Percentiles rank a stretch among this genome's conserved stretches.
These are phyloP conservation scores for Phenoliferia sp. DNA, from an alignment of 1,284 basidiomycete genomes.

Conservation along the genomic window DNA sequence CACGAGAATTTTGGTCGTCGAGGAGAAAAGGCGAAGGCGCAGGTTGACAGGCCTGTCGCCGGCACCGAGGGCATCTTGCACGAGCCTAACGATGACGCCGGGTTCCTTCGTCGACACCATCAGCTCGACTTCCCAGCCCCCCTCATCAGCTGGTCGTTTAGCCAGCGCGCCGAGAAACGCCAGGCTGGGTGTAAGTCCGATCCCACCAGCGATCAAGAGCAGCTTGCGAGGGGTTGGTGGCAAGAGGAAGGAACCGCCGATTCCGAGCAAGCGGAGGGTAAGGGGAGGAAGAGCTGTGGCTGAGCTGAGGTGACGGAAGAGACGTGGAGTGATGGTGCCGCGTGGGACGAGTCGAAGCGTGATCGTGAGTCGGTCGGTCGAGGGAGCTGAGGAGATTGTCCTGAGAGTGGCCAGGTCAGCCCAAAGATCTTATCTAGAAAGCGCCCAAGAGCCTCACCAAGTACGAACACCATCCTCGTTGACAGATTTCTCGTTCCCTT, in stretches of 20 bases:
- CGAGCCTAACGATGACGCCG: slow-evolving; percentile 46
- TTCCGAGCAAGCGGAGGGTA: slow-evolving; percentile 42
- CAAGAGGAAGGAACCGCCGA: slow-evolving; percentile 46
- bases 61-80: slow-evolving; percentile 38
- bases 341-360: slow-evolving; percentile 48
- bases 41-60: slow-evolving; percentile 16
- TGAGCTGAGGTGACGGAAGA: slow-evolving; percentile 49
- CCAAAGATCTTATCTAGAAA: background rate
- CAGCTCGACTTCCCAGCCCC: slow-evolving; percentile 47
- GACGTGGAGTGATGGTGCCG: slow-evolving; percentile 52
- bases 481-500: slow-evolving; percentile 47
- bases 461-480: slow-evolving; percentile 63
- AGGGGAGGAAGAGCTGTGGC: slow-evolving; percentile 46
- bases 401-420: background rate
- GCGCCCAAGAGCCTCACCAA: slow-evolving; percentile 50
- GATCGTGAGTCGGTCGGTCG: slow-evolving; percentile 48
- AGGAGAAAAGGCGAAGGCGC: background rate
- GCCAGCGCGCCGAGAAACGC: slow-evolving; percentile 45
- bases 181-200: slow-evolving; percentile 58
- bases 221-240: slow-evolving; percentile 25
- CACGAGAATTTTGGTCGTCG: background rate
- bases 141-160: slow-evolving; percentile 18
- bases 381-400: slow-evolving; percentile 33
- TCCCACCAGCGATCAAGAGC: slow-evolving; percentile 56
- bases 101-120: slow-evolving; percentile 53